Conservation (phyloP, 345 rosid species). For the Dipteronia sinensis region DNA sequence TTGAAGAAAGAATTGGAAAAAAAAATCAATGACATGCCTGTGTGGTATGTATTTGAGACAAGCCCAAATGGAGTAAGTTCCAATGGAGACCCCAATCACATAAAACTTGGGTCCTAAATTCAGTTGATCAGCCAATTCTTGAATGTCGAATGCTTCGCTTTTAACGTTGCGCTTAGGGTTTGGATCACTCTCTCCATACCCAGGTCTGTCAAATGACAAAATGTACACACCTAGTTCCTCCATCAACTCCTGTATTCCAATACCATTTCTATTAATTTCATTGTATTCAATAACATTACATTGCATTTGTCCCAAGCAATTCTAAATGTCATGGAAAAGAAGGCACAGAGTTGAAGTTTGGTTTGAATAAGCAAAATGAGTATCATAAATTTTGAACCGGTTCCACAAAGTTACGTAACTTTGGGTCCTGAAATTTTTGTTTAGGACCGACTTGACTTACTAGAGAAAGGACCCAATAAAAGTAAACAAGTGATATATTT, state of each 20-base stretch:
- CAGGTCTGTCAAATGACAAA: conserved; percentile 56
- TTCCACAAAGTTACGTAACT: too few species aligned
- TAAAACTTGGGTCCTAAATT: conserved; percentile 48
- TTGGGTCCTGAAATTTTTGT: too few species aligned
- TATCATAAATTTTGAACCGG: too few species aligned
- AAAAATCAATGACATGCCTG: conserved; percentile 32
- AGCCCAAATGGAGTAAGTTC: conserved; percentile 47
- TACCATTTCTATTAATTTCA: conserved; percentile 8
- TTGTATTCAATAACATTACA: background rate
- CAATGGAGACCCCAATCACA: conserved; percentile 53
- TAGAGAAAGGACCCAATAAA: too few species aligned
- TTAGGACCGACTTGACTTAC: too few species aligned
- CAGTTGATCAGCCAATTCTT: conserved; percentile 59
- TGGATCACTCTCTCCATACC: conserved; percentile 70
- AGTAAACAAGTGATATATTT: too few species aligned
- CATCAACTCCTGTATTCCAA: conserved; percentile 43
- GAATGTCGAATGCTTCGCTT: conserved; percentile 58
- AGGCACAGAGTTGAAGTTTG: background rate
- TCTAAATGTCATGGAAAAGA: background rate
- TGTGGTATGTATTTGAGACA: conserved; percentile 60
- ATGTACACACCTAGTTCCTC: conserved; percentile 43
- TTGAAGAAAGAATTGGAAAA: background rate
- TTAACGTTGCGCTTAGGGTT: conserved; percentile 43
- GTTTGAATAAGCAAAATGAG: background rate
- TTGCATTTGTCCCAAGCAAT: conserved; percentile 5